Evolutionary conservation across 371 early-diverging fungal species (phyloP), one percentile per base, ranked within the genome.

Genomic region (Apophysomyces variabilis): DNA sequence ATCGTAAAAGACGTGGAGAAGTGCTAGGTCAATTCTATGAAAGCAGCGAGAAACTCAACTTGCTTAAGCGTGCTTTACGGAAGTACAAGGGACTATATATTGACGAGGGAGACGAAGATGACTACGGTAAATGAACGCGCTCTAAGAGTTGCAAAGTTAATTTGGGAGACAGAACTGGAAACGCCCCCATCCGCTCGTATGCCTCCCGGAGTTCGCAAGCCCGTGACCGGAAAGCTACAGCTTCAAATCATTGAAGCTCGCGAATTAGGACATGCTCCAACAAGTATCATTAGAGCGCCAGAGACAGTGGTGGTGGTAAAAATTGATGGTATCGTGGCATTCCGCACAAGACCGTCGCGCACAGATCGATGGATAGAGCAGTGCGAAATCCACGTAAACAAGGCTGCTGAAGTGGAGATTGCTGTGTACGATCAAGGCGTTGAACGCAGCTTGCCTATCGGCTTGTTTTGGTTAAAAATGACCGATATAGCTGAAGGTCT

Each of bases 361-460:
- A 86, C 85, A 21, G 88, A 87, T 47, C 84, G 85, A 44, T 95
- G 77, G 75, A 85, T 75, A 71, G 96, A 98, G 56, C 87, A 90
- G 38, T 93, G 95, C 72, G 90, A 89, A 57, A 80, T 95, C 32
- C 84, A 87, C 45, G 90, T 96, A 45, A 93, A 93, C 67, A 92
- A 92, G 77, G 96, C 93, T 0, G 89, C 90, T n/a, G 97, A 97
- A 68, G 86, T 96, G 7, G 99, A 98, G 75, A 74, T 98, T 37
- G 86, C 91, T 13, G 76, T 96, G 3, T 88, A 87, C 63, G 95
- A 95, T 61, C 79, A 88, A 61, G 80, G 84, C 12, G 83, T 86
- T 50, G 87, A 89, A 13, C 67, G 77, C 39, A 78, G 80, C 58
- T 85, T 82, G 46, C 87, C 93, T 36, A 84, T 92, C 46, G 94